These are phyloP conservation scores for Aspergillus sclerotiicarbonarius DNA, from an alignment of 495 filamentous ascomycete genomes.

Conservation along the genomic window DNA sequence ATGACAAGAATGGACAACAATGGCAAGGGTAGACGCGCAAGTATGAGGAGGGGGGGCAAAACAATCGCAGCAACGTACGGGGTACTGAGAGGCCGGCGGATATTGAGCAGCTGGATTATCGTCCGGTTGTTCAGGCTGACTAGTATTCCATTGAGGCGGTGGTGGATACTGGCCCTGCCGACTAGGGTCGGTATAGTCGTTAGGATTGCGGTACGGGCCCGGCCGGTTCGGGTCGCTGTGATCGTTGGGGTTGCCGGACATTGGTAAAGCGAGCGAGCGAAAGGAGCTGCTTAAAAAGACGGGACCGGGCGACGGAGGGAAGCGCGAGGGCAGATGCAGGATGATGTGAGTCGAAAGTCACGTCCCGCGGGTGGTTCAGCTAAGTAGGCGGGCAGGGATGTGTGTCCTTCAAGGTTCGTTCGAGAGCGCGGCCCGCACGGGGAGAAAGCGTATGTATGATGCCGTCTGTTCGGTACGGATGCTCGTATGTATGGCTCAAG, in stretches of 20 bases:
- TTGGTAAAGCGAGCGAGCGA: constrained; percentile 32
- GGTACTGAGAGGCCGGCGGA: constrained; percentile 38
- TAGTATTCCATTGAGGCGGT: constrained; percentile 45
- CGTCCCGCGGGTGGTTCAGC: constrained; percentile 20
- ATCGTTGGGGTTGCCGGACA: constrained; percentile 49
- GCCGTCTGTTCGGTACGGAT: background rate
- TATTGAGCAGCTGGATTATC: constrained; percentile 37
- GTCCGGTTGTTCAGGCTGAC: constrained; percentile 44
- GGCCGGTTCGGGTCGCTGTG: constrained; percentile 37
- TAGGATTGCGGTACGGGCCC: constrained; percentile 41
- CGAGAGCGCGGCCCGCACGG: background rate
- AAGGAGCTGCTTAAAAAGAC: constrained; percentile 19
- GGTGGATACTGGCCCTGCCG: constrained; percentile 48
- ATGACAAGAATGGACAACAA: background rate
- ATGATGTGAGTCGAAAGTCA: constrained; percentile 30
- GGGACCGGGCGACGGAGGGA: constrained; percentile 13
- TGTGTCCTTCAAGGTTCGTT: constrained; percentile 4
- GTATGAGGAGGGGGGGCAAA: constrained; percentile 13
- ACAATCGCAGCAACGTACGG: constrained; percentile 32
- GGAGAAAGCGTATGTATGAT: constrained; percentile 9
- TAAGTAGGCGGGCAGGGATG: constrained; percentile 15
- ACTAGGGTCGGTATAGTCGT: constrained; percentile 41
- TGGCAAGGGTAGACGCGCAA: constrained; percentile 9
- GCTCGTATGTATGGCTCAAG: constrained; percentile 7
- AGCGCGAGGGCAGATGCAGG: constrained; percentile 23